Conservation (phyloP, 805 yeast genomes). For the Monosporozyma aquatica region DNA sequence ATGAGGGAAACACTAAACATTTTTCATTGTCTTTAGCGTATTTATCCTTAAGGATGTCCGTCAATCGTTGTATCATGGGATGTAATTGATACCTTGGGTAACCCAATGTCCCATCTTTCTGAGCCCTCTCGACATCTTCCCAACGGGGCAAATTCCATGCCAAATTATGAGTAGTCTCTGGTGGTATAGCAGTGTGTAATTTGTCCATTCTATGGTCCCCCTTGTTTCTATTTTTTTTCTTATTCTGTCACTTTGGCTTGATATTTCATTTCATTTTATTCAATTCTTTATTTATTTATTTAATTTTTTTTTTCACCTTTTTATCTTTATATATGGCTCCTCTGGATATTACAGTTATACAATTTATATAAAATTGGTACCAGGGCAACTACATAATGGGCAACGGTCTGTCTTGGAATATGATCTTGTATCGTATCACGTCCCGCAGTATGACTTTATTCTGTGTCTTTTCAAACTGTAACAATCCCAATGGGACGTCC, state of each 20-base stretch:
- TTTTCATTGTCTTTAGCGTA: slow-evolving; percentile 77
- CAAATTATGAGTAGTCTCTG: slow-evolving; percentile 84
- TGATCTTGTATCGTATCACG: slow-evolving; percentile 46
- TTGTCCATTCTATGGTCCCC: slow-evolving; percentile 9
- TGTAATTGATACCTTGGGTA: slow-evolving; percentile 51
- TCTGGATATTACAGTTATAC: neutral
- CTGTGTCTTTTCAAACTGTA: slow-evolving; percentile 34
- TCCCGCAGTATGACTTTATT: slow-evolving; percentile 46
- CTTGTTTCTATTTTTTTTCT: neutral
- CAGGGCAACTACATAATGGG: slow-evolving; percentile 73
- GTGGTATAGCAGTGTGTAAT: slow-evolving; percentile 82
- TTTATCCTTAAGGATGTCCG: slow-evolving; percentile 45
- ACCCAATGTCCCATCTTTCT: slow-evolving; percentile 79
- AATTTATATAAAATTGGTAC: neutral
- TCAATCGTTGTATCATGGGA: slow-evolving; percentile 47
- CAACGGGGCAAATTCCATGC: slow-evolving; percentile 93
- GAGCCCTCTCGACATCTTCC: slow-evolving; percentile 72
- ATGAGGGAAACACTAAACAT: slow-evolving; percentile 69
- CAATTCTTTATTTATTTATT: neutral
- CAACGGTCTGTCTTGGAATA: slow-evolving; percentile 61
- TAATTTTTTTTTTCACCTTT: neutral
- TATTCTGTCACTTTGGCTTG: neutral
- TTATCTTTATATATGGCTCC: neutral
- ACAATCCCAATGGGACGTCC: slow-evolving; percentile 56
- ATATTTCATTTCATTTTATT: neutral